Base-by-base conservation (phyloP, 2,329 filamentous ascomycete species). In the Parastagonospora avenae region DNA sequence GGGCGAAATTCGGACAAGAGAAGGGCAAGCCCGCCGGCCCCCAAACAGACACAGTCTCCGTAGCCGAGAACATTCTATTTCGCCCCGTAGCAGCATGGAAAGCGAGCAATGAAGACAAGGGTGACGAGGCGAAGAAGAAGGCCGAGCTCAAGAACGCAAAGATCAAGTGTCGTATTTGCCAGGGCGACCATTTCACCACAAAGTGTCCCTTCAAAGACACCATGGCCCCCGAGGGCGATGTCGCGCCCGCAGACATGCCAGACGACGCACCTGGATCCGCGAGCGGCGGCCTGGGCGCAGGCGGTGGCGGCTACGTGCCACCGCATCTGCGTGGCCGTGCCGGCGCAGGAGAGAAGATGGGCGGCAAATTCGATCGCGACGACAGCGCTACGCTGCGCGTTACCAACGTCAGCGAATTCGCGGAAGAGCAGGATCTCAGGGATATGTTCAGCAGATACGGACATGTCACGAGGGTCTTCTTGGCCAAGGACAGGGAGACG, bases 171-270 rank as follows among this genome's bases (percentile, higher is more conserved):
- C 90, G 94, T 84, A 97, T 99, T 75, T 99, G 94, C 81, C 90
- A 88, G 74, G 94, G 93, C 74, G 94, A 99, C 82, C 94, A 99
- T 86, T 99, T 97, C 83, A 99, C 94, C 36, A 93, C 93, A 64
- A 89, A 94, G 76, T 99, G 94, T 86, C 94, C 94, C 31, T 99
- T 96, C 88, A 99, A 97, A 83, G 94, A 97, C 76, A 99, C 93
- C 67, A 97, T 99, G 92, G 92, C 93, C 31, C 94, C 90, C 32
- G 85, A 92, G 55, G 78, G 78, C 59, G 79, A 77, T 58, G 73
- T 71, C 33, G 72, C 73, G 16, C 75, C 76, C 19, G 82, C 81
- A 38, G 68, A 71, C 31, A 76, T 73, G 38, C 80, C 77, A 27
- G 76, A 75, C 42, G 81, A 77, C 19, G 80, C 75, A 41, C 76